Base-by-base conservation (phyloP, 2,329 filamentous ascomycete genomes). In the Phialemonium atrogriseum region DNA sequence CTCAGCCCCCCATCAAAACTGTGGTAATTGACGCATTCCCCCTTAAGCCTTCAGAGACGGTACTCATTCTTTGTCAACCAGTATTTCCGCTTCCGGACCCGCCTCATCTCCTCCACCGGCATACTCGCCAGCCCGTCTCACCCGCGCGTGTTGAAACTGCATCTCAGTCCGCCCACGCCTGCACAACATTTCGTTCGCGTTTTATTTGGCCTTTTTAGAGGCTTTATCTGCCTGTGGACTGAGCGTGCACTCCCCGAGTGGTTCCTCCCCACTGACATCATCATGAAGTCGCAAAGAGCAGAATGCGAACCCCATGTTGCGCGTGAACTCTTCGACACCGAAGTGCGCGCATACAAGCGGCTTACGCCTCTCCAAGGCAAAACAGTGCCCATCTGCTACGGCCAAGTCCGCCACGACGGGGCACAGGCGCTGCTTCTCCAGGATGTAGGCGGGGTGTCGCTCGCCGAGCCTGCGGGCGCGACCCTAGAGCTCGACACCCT, bases 281-380 rank as follows among this genome's bases (percentile, higher is more conserved):
- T 32, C 30, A 21, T 32, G 11, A 32, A 32, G 20, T 14, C 5
- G 14, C 30, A 25, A 23, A 32, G 26, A 25, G 13, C 17, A 15
- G 22, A 12, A 14, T 13, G 14, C 10, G 30, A 32, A 23, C 14
- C 17, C 16, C 15, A 10, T 9, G 26, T 32, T 19, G 14, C 8
- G 22, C 11, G 13, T 10, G 30, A 32, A 23, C 30, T 32, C 15
- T 32, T 32, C 14, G 30, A 32, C 13, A 32, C 30, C 11, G 30
- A 32, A 25, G 30, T 25, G 12, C 17, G 20, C 14, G 30, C 21
- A 23, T 32, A 32, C 30, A 14, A 14, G 11, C 30, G 21, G 12
- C 30, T 32, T 23, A 32, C 24, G 12, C 20, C 21, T 19, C 21
- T 32, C 8, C 30, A 32, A 32, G 30, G 30, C 21, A 23, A 17